Conservation (phyloP, 164 flowering plant genomes). For the Stephania japonica region DNA sequence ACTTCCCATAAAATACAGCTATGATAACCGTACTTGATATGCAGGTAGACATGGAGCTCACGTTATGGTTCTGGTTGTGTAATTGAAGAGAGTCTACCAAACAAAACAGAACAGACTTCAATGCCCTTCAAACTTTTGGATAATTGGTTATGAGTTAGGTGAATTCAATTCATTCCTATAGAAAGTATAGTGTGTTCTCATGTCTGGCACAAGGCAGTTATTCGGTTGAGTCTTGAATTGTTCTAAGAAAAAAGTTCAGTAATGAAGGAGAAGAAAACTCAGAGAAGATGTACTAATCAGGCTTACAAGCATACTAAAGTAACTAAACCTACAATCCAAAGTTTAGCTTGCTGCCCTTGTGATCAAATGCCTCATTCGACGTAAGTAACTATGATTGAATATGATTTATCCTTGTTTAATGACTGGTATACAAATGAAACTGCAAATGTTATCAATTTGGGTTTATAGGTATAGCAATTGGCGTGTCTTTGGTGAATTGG, state of each 20-base stretch:
- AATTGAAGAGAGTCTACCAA: background rate
- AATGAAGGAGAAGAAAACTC: background rate
- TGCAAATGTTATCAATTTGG: too few species aligned
- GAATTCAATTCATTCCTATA: conserved; percentile 7
- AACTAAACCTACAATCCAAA: background rate
- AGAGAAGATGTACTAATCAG: background rate
- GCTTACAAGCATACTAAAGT: background rate
- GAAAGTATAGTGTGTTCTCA: background rate
- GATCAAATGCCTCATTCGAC: background rate
- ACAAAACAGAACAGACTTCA: background rate
- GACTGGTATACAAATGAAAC: background rate
- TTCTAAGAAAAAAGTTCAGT: background rate
- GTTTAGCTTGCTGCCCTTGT: background rate
- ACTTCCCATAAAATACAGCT: background rate
- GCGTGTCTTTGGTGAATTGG: too few species aligned
- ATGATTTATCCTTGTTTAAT: background rate
- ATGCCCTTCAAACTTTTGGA: background rate
- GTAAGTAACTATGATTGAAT: background rate
- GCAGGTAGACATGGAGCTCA: background rate
- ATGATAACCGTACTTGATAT: background rate
- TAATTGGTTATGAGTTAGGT: background rate
- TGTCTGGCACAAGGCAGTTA: background rate
- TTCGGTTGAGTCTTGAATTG: background rate
- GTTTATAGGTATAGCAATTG: too few species aligned
- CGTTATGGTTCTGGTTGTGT: conserved; percentile 1